phyloP scores from a whole-genome alignment of 116 monocot genomes.

The Zostera marina region DNA sequence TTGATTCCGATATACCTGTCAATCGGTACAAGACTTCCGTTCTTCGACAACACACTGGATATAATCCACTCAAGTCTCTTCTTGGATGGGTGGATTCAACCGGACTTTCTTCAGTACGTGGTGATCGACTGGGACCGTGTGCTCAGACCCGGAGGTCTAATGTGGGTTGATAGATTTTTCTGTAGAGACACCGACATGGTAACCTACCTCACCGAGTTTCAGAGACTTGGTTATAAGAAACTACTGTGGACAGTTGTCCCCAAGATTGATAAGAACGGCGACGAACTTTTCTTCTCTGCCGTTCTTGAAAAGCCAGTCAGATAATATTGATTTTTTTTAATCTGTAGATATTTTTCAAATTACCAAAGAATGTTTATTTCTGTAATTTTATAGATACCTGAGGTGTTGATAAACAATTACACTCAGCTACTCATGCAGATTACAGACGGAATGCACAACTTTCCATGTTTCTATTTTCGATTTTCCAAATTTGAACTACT shows the following conservation, averaged over 20 bases:
- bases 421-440: too few species aligned
- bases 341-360: too few species aligned
- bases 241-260: constrained; percentile 27
- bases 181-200: constrained; percentile 19
- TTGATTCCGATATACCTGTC: constrained; percentile 39
- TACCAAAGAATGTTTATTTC: too few species aligned
- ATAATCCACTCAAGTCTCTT: constrained; percentile 47
- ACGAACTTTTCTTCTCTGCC: constrained; percentile 44
- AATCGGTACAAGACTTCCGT: constrained; percentile 34
- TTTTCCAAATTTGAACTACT: too few species aligned
- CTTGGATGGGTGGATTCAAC: constrained; percentile 47
- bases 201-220: constrained; percentile 21
- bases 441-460: too few species aligned
- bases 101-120: constrained; percentile 29
- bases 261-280: constrained; percentile 32
- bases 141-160: constrained; percentile 30
- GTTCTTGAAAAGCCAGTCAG: constrained; percentile 33
- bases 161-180: constrained; percentile 51
- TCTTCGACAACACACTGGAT: constrained; percentile 59
- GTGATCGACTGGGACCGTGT: constrained; percentile 36
- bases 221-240: constrained; percentile 17
- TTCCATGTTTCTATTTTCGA: too few species aligned
- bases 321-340: background rate
- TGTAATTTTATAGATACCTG: too few species aligned
- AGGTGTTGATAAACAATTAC: too few species aligned